Conservation (phyloP, 2,329 filamentous ascomycete genomes). For the Lachnellula arida region DNA sequence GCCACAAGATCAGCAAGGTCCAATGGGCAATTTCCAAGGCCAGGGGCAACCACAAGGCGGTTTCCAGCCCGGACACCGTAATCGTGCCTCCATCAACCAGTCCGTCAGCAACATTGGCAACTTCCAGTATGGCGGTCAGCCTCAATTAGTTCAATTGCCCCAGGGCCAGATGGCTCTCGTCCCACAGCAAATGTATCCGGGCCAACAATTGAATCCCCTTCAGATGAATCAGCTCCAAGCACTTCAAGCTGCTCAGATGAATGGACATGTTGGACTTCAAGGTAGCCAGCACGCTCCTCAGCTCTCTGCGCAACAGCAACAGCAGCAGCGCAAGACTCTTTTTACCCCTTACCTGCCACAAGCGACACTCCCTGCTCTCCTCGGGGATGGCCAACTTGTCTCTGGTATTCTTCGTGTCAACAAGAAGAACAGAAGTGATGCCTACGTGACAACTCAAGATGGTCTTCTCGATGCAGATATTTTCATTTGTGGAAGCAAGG, state of each 20-base stretch:
- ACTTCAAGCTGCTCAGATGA: conserved; percentile 82
- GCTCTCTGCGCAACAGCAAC: conserved; percentile 66
- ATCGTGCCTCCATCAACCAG: conserved; percentile 78
- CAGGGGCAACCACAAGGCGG: conserved; percentile 69
- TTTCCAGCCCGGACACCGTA: conserved; percentile 90
- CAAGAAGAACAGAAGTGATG: conserved; percentile 99
- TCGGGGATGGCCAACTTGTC: conserved; percentile 89
- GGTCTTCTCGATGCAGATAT: conserved; percentile 89
- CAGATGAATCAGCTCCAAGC: conserved; percentile 89
- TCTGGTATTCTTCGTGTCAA: conserved; percentile 96
- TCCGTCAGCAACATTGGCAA: conserved; percentile 78
- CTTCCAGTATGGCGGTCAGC: conserved; percentile 86
- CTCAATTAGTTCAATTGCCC: conserved; percentile 80
- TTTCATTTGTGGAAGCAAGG: conserved; percentile 99
- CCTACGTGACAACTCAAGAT: conserved; percentile 92
- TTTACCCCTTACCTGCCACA: conserved; percentile 98
- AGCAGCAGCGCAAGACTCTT: conserved; percentile 94
- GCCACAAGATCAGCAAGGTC: conserved; percentile 47
- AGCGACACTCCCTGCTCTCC: conserved; percentile 83
- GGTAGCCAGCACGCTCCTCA: conserved; percentile 67
- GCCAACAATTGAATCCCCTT: conserved; percentile 81
- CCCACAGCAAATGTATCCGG: conserved; percentile 69
- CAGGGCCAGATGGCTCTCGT: conserved; percentile 80
- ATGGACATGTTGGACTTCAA: conserved; percentile 65
- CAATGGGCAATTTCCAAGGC: conserved; percentile 63